Base-by-base conservation (phyloP, 352 stramenopile genomes). In the Pythium utonaiense region DNA sequence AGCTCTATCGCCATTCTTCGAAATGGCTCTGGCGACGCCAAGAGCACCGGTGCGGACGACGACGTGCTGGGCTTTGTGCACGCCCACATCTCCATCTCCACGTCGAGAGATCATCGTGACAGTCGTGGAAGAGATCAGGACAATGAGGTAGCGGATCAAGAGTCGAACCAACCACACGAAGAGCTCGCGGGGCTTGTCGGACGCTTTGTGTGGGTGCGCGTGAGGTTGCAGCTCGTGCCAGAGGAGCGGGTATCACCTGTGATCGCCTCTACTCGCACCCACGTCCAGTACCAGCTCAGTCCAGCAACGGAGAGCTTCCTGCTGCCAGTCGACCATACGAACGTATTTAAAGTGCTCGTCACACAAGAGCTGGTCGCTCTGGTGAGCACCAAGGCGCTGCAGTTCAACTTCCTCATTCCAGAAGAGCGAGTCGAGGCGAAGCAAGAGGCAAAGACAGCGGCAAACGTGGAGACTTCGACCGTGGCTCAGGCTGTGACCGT, bases 211-310 rank as follows among this genome's bases (percentile, higher is more conserved):
- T 79, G 68, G 60, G 21, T 88, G n/a, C 73, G 83, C 24, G 67
- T 86, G 54, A 71, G 73, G 17, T 40, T 88, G 13, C 74, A 88
- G 45, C 67, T 67, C 22, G 24, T 9, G 10, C 53, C 47, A 8
- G 27, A 61, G 16, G 31, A 17, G 21, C 30, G 28, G 24, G 7
- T 36, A 6, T 28, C 55, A 12, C 24, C 16, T 5, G n/a, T 51
- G 7, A 17, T 27, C 6, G 19, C 21, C 2, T 31, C 6, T 6
- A 27, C 38, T 13, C 54, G 22, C 3, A 49, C 44, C 17, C 71
- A 66, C n/a, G 73, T 86, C 33, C 75, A 86, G 49, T 87, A 86
- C 53, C 77, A 89, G 61, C 25, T 84, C 48, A 75, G 66, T 10
- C 52, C 73, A n/a, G 34, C 61, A 30, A 78, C 67, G n/a, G 77